Base-by-base conservation (phyloP, 2,329 filamentous ascomycete species). In the Paraconiothyrium brasiliense region DNA sequence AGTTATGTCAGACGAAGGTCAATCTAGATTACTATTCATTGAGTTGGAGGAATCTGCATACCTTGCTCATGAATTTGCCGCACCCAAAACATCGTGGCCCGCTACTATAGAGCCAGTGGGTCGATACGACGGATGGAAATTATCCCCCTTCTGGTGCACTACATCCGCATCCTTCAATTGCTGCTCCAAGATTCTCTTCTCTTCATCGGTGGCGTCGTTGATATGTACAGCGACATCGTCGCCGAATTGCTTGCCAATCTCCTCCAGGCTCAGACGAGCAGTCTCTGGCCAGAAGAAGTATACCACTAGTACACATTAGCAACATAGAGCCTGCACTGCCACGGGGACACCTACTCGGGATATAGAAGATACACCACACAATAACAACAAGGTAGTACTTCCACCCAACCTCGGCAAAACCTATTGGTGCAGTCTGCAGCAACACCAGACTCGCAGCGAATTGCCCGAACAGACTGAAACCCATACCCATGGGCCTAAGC, bases 401-500 rank as follows among this genome's bases (percentile, higher is more conserved):
- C 83, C 83, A 85, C 6, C 82, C 82, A 0, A 82, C 77, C 5
- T 78, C 72, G 6, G 76, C 76, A 46, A 70, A 70, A 5, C 63
- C 67, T 35, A 65, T 63, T 3, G 67, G 64, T 11, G 66, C 67
- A 16, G 63, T 84, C 65, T 85, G 81, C 0, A 85, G 74, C 0
- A 84, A 76, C 24, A 85, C 81, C 1, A 85, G 54, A 22, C 62
- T 62, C 4, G 66, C 56, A 16, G 61, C 62, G 22, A 70, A 68
- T 16, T 68, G 64, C 3, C 83, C 83, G 56, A 85, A 84, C 1
- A 85, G 63, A 0, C 81, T 83, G 69, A 84, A 83, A 0, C 82
- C 83, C 76, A 85, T 84, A 9, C 83, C 84, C 35, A 84, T 85
- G 0, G 83, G 79, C 2, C 84, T 78, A 32, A 85, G 83, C 56